phyloP scores from a whole-genome alignment of 345 rosid genomes.

The Brassica carinata region DNA sequence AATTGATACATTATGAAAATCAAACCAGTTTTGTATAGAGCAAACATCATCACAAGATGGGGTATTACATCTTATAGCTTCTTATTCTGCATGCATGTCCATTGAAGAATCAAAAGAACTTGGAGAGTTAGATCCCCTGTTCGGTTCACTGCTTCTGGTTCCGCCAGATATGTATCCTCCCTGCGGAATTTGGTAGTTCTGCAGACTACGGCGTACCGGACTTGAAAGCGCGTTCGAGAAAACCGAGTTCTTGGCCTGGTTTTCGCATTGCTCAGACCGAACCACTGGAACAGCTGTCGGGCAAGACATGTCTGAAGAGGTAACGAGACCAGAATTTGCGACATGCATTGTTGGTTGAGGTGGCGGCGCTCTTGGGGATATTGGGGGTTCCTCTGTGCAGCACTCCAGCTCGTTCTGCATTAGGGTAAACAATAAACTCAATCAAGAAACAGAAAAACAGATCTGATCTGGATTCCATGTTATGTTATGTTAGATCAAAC shows the following conservation, averaged over 20 bases:
- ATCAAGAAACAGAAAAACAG: slow-evolving; percentile 20
- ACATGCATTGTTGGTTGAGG: slow-evolving; percentile 53
- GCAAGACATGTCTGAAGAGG: slow-evolving; percentile 63
- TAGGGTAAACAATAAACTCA: slow-evolving; percentile 4
- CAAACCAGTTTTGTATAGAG: slow-evolving; percentile 28
- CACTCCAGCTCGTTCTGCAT: slow-evolving; percentile 61
- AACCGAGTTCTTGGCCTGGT: slow-evolving; percentile 71
- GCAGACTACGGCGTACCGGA: slow-evolving; percentile 71
- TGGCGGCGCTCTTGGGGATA: slow-evolving; percentile 62
- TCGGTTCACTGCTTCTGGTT: slow-evolving; percentile 51
- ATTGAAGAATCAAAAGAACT: slow-evolving; percentile 81
- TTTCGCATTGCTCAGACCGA: slow-evolving; percentile 66
- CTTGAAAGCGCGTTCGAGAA: slow-evolving; percentile 89
- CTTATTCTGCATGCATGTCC: slow-evolving; percentile 63
- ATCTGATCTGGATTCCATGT: not conserved
- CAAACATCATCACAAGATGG: slow-evolving; percentile 27
- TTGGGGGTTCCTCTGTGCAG: slow-evolving; percentile 54
- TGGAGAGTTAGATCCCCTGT: slow-evolving; percentile 64
- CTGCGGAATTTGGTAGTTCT: slow-evolving; percentile 65
- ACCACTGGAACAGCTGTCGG: slow-evolving; percentile 49
- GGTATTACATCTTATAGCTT: slow-evolving; percentile 4
- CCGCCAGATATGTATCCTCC: slow-evolving; percentile 62
- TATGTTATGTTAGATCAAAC: not conserved
- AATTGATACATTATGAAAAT: slow-evolving; percentile 29
- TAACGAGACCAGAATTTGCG: slow-evolving; percentile 45